phyloP scores from a whole-genome alignment of 768 basidiomycete genomes.

The Pleurotus eryngii region DNA sequence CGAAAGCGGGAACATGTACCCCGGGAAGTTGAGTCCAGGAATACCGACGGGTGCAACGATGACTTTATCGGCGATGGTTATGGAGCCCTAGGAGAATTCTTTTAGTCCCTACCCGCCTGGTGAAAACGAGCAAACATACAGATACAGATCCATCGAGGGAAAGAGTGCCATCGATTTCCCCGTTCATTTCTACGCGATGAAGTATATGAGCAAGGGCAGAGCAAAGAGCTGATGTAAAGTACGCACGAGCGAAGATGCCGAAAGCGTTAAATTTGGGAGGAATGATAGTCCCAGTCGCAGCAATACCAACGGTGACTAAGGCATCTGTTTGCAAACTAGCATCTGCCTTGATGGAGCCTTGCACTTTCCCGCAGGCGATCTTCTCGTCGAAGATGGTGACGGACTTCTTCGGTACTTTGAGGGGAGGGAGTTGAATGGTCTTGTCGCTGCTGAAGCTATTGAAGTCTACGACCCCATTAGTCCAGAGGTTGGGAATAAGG shows the following conservation, averaged over 20 bases:
- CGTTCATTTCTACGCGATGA: constrained; percentile 16
- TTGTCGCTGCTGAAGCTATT: background rate
- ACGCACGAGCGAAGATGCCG: constrained; percentile 17
- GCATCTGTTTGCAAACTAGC: constrained; percentile 22
- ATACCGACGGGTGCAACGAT: constrained; percentile 27
- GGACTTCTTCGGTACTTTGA: constrained; percentile 12
- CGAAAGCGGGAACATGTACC: constrained; percentile 7
- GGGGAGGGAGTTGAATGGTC: constrained; percentile 15
- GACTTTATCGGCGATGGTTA: constrained; percentile 24
- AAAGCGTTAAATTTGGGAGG: constrained; percentile 28
- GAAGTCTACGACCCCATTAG: background rate
- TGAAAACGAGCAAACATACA: constrained; percentile 12
- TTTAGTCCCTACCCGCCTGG: background rate
- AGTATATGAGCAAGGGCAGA: background rate
- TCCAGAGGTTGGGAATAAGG: background rate
- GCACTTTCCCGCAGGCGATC: constrained; percentile 13
- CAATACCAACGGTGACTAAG: constrained; percentile 23
- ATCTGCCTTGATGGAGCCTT: constrained; percentile 12
- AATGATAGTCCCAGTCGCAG: constrained; percentile 18
- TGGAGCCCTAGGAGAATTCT: constrained; percentile 14
- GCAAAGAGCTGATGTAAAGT: background rate
- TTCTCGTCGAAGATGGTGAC: constrained; percentile 15
- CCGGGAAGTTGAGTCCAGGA: constrained; percentile 28
- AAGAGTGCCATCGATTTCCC: constrained; percentile 25
- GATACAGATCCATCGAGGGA: constrained; percentile 21